Conservation (phyloP, 768 basidiomycete genomes). For the Suillus occidentalis region DNA sequence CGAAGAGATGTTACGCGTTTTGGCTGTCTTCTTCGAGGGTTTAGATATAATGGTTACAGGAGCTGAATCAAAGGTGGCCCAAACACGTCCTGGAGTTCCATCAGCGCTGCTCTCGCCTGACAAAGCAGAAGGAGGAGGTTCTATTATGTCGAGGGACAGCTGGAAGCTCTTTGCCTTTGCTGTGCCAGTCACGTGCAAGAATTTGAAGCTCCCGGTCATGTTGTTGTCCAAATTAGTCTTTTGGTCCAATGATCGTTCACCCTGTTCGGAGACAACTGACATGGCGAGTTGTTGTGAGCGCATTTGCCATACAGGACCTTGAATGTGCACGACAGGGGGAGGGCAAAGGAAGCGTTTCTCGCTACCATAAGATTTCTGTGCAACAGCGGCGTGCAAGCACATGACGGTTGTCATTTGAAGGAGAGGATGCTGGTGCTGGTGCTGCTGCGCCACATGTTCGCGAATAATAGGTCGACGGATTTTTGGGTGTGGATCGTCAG, state of each 20-base stretch:
- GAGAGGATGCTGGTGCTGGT: constrained; percentile 67
- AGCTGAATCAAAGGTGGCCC: constrained; percentile 91
- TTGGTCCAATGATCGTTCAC: constrained; percentile 83
- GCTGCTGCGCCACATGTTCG: constrained; percentile 59
- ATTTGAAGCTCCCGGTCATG: constrained; percentile 89
- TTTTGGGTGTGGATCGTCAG: constrained; percentile 68
- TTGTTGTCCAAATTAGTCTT: constrained; percentile 80
- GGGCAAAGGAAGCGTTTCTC: constrained; percentile 95
- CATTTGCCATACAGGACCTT: constrained; percentile 85
- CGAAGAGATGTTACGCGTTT: constrained; percentile 88
- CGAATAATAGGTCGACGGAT: constrained; percentile 83
- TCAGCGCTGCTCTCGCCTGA: constrained; percentile 37
- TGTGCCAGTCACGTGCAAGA: constrained; percentile 84
- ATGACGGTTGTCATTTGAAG: constrained; percentile 90
- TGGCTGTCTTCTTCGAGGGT: constrained; percentile 95
- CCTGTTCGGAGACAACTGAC: constrained; percentile 82
- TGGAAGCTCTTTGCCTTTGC: constrained; percentile 91
- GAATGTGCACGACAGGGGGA: constrained; percentile 90
- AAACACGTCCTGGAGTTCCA: constrained; percentile 59
- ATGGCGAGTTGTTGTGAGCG: constrained; percentile 79
- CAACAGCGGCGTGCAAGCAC: constrained; percentile 88
- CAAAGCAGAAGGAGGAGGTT: constrained; percentile 58
- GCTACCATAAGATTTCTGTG: constrained; percentile 94
- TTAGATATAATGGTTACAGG: constrained; percentile 96
- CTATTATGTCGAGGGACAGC: constrained; percentile 81